phyloP scores from a whole-genome alignment of 768 basidiomycete genomes.

The Hirschioporus abietinus region DNA sequence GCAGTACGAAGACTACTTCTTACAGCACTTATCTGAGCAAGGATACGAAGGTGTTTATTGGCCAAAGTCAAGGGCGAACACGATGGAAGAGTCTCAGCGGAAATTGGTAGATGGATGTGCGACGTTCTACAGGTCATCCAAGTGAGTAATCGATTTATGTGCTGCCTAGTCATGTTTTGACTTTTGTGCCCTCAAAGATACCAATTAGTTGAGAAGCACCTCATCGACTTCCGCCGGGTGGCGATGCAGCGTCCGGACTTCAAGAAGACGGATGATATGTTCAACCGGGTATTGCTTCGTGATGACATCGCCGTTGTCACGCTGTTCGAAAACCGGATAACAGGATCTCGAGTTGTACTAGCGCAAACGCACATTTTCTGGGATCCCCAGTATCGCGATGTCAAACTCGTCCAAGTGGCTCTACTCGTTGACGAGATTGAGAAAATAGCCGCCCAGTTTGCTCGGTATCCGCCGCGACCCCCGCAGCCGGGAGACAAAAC shows the following conservation, averaged over 20 bases:
- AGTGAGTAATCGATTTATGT: conserved; percentile 45
- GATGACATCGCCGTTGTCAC: conserved; percentile 90
- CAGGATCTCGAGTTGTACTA: conserved; percentile 84
- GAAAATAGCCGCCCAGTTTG: conserved; percentile 82
- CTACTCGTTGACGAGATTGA: conserved; percentile 89
- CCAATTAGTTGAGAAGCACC: conserved; percentile 86
- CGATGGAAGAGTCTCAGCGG: conserved; percentile 83
- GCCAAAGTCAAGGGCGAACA: conserved; percentile 90
- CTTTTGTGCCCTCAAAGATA: conserved; percentile 47
- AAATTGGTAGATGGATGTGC: conserved; percentile 94
- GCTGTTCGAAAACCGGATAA: conserved; percentile 79
- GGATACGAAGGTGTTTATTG: conserved; percentile 91
- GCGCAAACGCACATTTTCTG: conserved; percentile 91
- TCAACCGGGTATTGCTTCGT: conserved; percentile 93
- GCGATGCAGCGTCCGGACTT: conserved; percentile 92
- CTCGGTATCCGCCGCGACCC: conserved; percentile 70
- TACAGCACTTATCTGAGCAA: conserved; percentile 59
- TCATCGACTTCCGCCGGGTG: conserved; percentile 88
- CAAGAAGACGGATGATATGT: conserved; percentile 99
- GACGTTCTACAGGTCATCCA: conserved; percentile 86
- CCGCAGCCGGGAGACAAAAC: conserved; percentile 19
- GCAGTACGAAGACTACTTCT: conserved; percentile 90
- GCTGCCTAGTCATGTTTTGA: not conserved
- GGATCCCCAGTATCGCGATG: conserved; percentile 90
- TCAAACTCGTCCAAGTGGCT: conserved; percentile 96